phyloP scores from a whole-genome alignment of 2,329 filamentous ascomycete species.

The Trichoderma brevicompactum region DNA sequence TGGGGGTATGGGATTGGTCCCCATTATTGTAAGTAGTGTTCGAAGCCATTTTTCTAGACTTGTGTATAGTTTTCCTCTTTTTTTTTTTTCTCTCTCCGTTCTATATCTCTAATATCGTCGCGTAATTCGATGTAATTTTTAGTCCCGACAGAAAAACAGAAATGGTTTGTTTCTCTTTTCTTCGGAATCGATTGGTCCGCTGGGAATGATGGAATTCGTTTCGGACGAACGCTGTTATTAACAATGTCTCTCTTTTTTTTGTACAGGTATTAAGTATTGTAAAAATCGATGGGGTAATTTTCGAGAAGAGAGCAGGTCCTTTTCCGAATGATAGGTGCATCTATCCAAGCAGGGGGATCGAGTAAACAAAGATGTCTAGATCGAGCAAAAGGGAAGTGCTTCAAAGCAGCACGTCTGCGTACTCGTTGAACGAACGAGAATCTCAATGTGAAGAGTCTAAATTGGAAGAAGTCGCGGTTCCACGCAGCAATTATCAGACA shows the following conservation, averaged over 20 bases:
- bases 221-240: background rate
- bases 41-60: slow-evolving; percentile 19
- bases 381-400: slow-evolving; percentile 2
- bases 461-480: background rate
- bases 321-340: background rate
- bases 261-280: background rate
- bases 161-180: background rate
- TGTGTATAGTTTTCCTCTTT: background rate
- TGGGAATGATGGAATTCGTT: background rate
- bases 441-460: background rate
- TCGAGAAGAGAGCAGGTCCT: background rate
- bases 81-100: background rate
- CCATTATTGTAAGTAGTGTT: background rate
- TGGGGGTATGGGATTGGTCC: slow-evolving; percentile 29
- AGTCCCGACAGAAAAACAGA: background rate
- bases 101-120: background rate
- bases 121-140: background rate
- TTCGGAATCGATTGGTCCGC: background rate
- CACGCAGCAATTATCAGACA: background rate
- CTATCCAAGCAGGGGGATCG: background rate
- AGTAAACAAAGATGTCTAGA: background rate
- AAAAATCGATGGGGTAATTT: background rate
- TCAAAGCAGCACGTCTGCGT: slow-evolving; percentile 17
- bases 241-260: background rate
- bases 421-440: slow-evolving; percentile 13